These are phyloP conservation scores for Candida verbasci DNA, from an alignment of 805 yeast genomes.

Conservation along the genomic window DNA sequence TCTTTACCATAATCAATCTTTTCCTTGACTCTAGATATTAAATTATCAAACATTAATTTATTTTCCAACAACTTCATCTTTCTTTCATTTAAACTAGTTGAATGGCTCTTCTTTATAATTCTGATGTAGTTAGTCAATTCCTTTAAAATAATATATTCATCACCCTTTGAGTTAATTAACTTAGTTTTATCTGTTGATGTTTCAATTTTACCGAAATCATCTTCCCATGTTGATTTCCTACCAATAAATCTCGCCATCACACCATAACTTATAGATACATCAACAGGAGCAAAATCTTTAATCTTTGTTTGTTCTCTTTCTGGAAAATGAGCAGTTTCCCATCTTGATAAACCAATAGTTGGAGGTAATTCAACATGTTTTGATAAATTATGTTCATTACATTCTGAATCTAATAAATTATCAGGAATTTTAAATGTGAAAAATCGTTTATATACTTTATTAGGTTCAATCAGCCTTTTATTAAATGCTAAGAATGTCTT, in stretches of 20 bases:
- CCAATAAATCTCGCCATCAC: conserved; percentile 37
- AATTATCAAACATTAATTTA: conserved; percentile 19
- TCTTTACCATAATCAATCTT: conserved; percentile 21
- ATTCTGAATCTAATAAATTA: conserved; percentile 32
- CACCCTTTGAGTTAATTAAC: conserved; percentile 31
- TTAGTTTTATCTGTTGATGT: conserved; percentile 15
- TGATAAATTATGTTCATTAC: conserved; percentile 25
- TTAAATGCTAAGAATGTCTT: conserved; percentile 17
- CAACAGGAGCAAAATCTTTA: conserved; percentile 25
- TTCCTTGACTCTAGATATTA: conserved; percentile 23
- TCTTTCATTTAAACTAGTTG: conserved; percentile 12
- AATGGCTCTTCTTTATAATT: conserved; percentile 23
- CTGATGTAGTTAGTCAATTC: conserved; percentile 22
- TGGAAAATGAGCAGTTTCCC: conserved; percentile 12
- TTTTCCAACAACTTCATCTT: conserved; percentile 15
- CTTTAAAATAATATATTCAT: conserved; percentile 37
- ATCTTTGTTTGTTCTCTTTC: conserved; percentile 9
- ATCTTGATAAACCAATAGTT: conserved; percentile 21
- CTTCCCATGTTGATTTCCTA: conserved; percentile 29
- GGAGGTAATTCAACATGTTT: conserved; percentile 36
- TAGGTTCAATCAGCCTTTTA: conserved; percentile 16
- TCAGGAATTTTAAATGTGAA: conserved; percentile 40
- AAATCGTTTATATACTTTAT: conserved; percentile 28
- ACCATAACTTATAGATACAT: conserved; percentile 26
- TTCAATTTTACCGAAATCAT: conserved; percentile 10